Evolutionary conservation across 23 red algal species (phyloP), one percentile per base, ranked within the genome.

Genomic region (Agarophyton chilense): DNA sequence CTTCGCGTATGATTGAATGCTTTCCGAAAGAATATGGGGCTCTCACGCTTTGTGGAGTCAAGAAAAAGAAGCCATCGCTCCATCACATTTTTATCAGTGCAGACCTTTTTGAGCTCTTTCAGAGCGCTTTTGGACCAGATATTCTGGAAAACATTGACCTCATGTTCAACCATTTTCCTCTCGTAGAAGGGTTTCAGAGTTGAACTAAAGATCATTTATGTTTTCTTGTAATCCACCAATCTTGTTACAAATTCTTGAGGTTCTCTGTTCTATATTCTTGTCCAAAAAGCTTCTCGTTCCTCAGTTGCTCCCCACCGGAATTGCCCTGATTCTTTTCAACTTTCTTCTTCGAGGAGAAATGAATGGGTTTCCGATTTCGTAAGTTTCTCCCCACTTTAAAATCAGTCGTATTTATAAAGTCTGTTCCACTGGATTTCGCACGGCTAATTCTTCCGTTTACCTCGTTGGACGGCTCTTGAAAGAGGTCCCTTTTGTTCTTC

Each of bases 341-440:
- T 17, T 26, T 49, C 16, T 45, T 42, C 1, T 47, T 47, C 47
- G 40, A 25, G 36, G 68, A 74, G 25, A 74, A 74, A n/a, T 43
- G 68, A 49, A 74, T 74, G 9, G 38, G 68, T 24, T 74, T 49
- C 3, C 24, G 33, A 21, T 43, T 2, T 10, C 45, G 34, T 31
- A 89, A 50, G 43, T 21, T 50, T 44, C 76, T 44, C 9, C 88
- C 88, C 29, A 91, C 88, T 26, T 82, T 52, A 45, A 72, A 91
- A 57, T 91, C 88, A 14, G 88, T 91, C 13, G 76, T 91, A 57
- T 91, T 71, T 12, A 91, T 38, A 73, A 91, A 91, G 31, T 82
- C 87, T 60, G 88, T 91, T 38, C 8, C 31, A 1, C 7, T 65
- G 2, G 60, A 65, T 7, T 14, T 36, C 4, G 31, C 0, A 16